phyloP scores from a whole-genome alignment of 495 filamentous ascomycete genomes.

The Parathielavia appendiculata region DNA sequence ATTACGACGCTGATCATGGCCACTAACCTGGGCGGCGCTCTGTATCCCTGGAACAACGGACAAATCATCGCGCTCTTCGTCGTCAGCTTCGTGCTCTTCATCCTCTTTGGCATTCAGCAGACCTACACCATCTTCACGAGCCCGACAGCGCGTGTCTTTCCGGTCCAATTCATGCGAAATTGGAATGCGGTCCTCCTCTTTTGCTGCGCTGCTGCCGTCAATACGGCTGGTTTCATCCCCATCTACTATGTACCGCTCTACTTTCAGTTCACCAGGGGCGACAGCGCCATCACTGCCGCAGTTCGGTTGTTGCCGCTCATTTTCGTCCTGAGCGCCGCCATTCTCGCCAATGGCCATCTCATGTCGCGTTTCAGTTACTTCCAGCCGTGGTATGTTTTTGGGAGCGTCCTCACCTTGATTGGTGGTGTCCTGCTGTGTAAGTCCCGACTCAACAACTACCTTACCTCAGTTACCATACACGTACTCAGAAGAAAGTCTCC shows the following conservation, averaged over 20 bases:
- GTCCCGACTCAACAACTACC: too few species aligned
- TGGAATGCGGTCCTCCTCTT: slow-evolving; percentile 45
- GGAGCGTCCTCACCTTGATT: slow-evolving; percentile 43
- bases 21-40: slow-evolving; percentile 50
- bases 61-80: slow-evolving; percentile 51
- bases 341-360: slow-evolving; percentile 46
- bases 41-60: slow-evolving; percentile 49
- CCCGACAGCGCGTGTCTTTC: slow-evolving; percentile 44
- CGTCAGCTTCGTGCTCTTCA: slow-evolving; percentile 45
- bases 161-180: slow-evolving; percentile 44
- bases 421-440: slow-evolving; percentile 46
- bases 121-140: slow-evolving; percentile 46
- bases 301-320: slow-evolving; percentile 58
- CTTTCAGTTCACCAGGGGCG: slow-evolving; percentile 54
- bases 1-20: slow-evolving; percentile 45
- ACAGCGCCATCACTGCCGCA: slow-evolving; percentile 45
- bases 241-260: slow-evolving; percentile 52
- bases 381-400: slow-evolving; percentile 53
- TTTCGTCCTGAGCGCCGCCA: slow-evolving; percentile 41
- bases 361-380: slow-evolving; percentile 50
- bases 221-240: slow-evolving; percentile 35
- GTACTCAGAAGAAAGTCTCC: background rate
- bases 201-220: slow-evolving; percentile 31
- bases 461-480: too few species aligned
- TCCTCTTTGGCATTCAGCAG: slow-evolving; percentile 49